These are phyloP conservation scores for Mikania micrantha DNA, from an alignment of 129 eudicot species.

Conservation along the genomic window DNA sequence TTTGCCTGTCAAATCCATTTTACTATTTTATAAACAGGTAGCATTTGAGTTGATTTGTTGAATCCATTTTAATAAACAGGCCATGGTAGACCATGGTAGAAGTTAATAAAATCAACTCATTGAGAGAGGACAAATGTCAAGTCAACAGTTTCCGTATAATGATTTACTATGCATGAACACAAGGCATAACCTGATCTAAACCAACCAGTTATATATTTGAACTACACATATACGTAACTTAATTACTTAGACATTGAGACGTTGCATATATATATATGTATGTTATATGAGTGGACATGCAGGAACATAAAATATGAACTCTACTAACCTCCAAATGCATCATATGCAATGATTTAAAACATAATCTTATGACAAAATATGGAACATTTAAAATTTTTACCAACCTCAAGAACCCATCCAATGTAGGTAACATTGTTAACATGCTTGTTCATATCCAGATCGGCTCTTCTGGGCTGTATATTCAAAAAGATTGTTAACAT, in stretches of 20 bases:
- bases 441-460: slow-evolving; percentile 97
- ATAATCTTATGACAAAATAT: not conserved
- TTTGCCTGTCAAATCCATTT: no score
- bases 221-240: not conserved
- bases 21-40: not conserved
- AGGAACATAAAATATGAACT: not conserved
- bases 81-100: not conserved
- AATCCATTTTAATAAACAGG: not conserved
- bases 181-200: not conserved
- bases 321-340: not conserved
- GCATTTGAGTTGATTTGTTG: not conserved
- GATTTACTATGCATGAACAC: not conserved
- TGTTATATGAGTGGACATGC: not conserved
- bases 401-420: slow-evolving; percentile 91
- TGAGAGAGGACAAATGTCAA: not conserved
- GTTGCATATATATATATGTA: not conserved
- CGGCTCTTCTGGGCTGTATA: slow-evolving; percentile 85
- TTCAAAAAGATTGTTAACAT: not conserved
- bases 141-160: not conserved
- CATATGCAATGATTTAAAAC: not conserved
- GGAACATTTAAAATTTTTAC: slow-evolving; percentile 6
- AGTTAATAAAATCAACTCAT: not conserved
- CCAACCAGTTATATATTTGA: not conserved
- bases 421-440: slow-evolving; percentile 92
- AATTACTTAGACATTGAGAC: not conserved